Evolutionary conservation across 2,329 filamentous ascomycete species (phyloP).

Genomic region (Capronia coronata): DNA sequence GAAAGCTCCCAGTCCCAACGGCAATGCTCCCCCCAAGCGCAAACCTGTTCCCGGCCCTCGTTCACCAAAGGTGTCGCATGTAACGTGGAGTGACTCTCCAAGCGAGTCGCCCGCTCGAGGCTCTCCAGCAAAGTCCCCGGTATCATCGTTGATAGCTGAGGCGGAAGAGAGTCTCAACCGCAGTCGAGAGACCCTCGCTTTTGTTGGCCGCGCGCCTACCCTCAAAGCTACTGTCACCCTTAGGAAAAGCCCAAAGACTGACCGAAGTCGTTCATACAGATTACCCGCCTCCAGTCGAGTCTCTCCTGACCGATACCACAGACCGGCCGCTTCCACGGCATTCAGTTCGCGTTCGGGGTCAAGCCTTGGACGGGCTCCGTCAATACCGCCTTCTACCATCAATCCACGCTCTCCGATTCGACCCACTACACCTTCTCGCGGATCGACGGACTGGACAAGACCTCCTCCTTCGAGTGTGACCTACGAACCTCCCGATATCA

Average conservation of each 20-base stretch:
- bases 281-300: constrained; percentile 26
- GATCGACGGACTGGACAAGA: constrained; percentile 55
- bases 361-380: constrained; percentile 38
- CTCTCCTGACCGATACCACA: constrained; percentile 31
- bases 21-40: constrained; percentile 18
- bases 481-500: constrained; percentile 82
- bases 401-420: constrained; percentile 41
- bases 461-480: constrained; percentile 63
- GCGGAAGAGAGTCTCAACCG: constrained; percentile 18
- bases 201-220: constrained; percentile 23
- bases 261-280: constrained; percentile 29
- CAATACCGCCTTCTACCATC: constrained; percentile 37
- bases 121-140: constrained; percentile 20
- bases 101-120: constrained; percentile 8
- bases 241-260: constrained; percentile 24
- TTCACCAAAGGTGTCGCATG: constrained; percentile 20
- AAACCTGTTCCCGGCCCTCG: constrained; percentile 22
- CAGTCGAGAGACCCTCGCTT: constrained; percentile 14
- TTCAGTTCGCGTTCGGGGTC: constrained; percentile 38
- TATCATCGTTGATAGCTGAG: constrained; percentile 24
- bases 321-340: constrained; percentile 32
- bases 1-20: constrained; percentile 17
- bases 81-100: constrained; percentile 22
- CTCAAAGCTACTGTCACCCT: constrained; percentile 28
- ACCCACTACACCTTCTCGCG: constrained; percentile 51